Base-by-base conservation (phyloP, 352 stramenopile genomes). In the Phytophthora ramorum region DNA sequence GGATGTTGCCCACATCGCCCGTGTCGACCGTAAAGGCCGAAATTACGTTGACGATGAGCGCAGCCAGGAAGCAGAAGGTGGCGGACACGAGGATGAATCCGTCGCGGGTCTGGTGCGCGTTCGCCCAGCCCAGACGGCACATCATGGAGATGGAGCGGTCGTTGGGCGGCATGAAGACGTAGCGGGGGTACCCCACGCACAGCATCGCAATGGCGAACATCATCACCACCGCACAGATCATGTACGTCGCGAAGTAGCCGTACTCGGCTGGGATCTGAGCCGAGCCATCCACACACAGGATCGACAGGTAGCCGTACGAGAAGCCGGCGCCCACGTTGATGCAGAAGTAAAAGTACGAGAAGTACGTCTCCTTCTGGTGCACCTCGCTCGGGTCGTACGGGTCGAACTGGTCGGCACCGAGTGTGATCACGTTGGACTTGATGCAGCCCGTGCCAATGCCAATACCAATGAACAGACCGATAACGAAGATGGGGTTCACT, bases 271-370 rank as follows among this genome's bases (percentile, higher is more conserved):
- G 70, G 38, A 93, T 93, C 16, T 83, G 61, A 10, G 65, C 76
- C 14, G 78, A 82, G 7, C 88, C 89, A 54, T 96, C 80, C 32
- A 96, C 84, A 41, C 76, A 92, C 32, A 96, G 63, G 22, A 83
- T 81, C n/a, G 85, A 87, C n/a, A 96, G 66, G 55, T 93, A 87
- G 8, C 76, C 89, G 70, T 93, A 97, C 43, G 79, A 86, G 30
- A 96, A 70, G 7, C 64, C 54, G 1, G 89, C 55, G 13, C 89
- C 88, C 12, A 92, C 41, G 65, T 96, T 96, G 65, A 95, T 84
- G 38, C 66, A 79, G 66, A 78, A 92, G 71, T 96, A 96, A 52
- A 93, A 94, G 64, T 83, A 92, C 57, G 71, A 89, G 69, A 95
- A 95, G 72, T 81, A 96, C 38, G 71, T 85, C 43, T 83, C 69